Percentiles rank a stretch among this genome's conserved stretches.
Evolutionary conservation across 352 stramenopile genomes (phyloP).

Genomic region (Plasmopara muralis): DNA sequence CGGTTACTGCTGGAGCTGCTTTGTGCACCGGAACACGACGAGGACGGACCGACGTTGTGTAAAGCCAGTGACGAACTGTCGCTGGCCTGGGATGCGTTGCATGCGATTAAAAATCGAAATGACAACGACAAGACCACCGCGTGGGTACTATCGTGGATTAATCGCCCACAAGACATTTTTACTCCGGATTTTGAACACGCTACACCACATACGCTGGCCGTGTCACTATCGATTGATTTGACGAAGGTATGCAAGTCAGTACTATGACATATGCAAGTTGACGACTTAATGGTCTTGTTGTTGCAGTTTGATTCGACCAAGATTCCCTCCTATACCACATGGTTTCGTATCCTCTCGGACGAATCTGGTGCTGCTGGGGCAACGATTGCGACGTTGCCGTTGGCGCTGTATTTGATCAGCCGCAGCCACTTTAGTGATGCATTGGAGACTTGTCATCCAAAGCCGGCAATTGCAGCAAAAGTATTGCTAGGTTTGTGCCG

Average conservation of each 20-base stretch:
- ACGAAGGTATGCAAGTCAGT: constrained; percentile 27
- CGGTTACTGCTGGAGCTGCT: constrained; percentile 62
- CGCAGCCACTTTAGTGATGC: constrained; percentile 45
- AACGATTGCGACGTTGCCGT: constrained; percentile 56
- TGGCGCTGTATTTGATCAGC: constrained; percentile 60
- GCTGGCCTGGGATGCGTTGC: constrained; percentile 53
- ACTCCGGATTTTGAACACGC: constrained; percentile 17
- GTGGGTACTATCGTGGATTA: constrained; percentile 46
- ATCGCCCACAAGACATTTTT: constrained; percentile 56
- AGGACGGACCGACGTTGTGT: constrained; percentile 48
- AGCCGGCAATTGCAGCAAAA: constrained; percentile 66
- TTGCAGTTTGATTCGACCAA: constrained; percentile 46
- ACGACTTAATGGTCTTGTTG: not conserved
- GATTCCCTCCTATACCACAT: constrained; percentile 57
- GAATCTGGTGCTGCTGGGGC: constrained; percentile 62
- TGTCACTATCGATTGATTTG: constrained; percentile 41
- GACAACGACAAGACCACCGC: constrained; percentile 20
- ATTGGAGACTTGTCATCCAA: constrained; percentile 62
- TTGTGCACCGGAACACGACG: constrained; percentile 52
- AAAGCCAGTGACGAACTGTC: constrained; percentile 55
- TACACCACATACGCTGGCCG: constrained; percentile 39
- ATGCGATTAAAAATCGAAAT: constrained; percentile 25
- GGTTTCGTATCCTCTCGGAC: constrained; percentile 69
- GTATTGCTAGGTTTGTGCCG: constrained; percentile 50
- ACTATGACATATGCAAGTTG: not conserved